These are phyloP conservation scores for Hirschioporus abietinus DNA, from an alignment of 768 basidiomycete species.

Conservation along the genomic window DNA sequence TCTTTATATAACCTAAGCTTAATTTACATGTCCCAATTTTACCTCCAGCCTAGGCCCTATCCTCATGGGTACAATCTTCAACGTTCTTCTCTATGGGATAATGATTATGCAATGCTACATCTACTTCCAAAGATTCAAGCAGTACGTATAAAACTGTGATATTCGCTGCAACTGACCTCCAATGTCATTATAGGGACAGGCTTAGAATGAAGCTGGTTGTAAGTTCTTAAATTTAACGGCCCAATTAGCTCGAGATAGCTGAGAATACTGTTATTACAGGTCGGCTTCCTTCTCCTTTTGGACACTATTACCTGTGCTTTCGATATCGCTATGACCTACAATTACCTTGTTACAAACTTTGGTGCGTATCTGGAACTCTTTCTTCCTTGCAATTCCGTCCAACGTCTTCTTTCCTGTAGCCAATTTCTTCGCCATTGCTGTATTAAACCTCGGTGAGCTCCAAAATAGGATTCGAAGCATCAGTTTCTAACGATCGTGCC, in stretches of 20 bases:
- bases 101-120: conserved; percentile 12
- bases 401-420: neutral
- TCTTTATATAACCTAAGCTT: neutral
- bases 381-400: neutral
- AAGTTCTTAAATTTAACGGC: neutral
- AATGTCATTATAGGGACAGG: conserved; percentile 7
- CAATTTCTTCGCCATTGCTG: neutral
- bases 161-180: neutral
- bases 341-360: conserved; percentile 11
- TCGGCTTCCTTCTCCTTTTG: conserved; percentile 6
- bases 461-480: neutral
- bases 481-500: neutral
- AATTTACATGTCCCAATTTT: neutral
- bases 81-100: conserved; percentile 13
- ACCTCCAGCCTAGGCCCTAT: conserved; percentile 13
- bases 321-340: conserved; percentile 10
- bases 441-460: neutral
- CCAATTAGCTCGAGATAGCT: too few species aligned
- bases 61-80: conserved; percentile 13
- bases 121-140: conserved; percentile 10
- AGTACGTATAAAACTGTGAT: conserved; percentile 2
- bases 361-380: conserved; percentile 2
- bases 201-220: conserved; percentile 13
- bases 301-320: conserved; percentile 13
- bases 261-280: neutral